Evolutionary conservation across 176 grass and related monocot species (phyloP), one percentile per base, ranked within the genome.

Genomic region (Musa itinerans): DNA sequence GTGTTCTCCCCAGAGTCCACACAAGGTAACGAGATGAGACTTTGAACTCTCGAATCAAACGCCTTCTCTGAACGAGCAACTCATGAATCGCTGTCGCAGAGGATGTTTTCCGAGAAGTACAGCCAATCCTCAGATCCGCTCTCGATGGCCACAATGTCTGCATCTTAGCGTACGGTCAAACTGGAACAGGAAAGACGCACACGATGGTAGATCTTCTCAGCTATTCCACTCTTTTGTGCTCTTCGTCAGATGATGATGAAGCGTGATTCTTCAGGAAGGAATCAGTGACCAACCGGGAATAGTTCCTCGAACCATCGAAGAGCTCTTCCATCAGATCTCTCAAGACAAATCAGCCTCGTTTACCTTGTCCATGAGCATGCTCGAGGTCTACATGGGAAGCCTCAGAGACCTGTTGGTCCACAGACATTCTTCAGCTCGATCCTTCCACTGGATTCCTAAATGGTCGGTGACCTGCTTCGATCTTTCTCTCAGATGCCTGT

Each of bases 361-460:
- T 66, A 81, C 75, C 69, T 86, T 98, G 83, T 89, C 88, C 52
- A 84, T 98, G 80, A 91, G 88, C 70, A 93, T 93, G 90, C 85
- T 98, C 52, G 95, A 98, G 77, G 86, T 98, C 68, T 98, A 98
- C 78, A 81, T 98, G 88, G 90, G 95, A 50, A 91, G 69, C 75
- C 72, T 98, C 68, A 91, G 70, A 81, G 95, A 98, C 57, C 82
- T 98, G 71, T 84, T 98, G 71, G 88, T 84, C 68, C 90, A 87
- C 72, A 93, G 82, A 20, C 90, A 87, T 56, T 81, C 78, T 78
- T 79, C 83, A 61, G 78, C 76, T 73, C 86, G 88, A 69, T 8
- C 73, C 43, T 78, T 78, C 43, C 72, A 78, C 50, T 82, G 54
- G 59, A 82, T 68, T 13, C 81, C 85, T 26, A 69, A 80, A 21